Percentiles rank a stretch among this genome's conserved stretches.
phyloP scores from a whole-genome alignment of 2,329 filamentous ascomycete species.

The Shiraia bambusicola region DNA sequence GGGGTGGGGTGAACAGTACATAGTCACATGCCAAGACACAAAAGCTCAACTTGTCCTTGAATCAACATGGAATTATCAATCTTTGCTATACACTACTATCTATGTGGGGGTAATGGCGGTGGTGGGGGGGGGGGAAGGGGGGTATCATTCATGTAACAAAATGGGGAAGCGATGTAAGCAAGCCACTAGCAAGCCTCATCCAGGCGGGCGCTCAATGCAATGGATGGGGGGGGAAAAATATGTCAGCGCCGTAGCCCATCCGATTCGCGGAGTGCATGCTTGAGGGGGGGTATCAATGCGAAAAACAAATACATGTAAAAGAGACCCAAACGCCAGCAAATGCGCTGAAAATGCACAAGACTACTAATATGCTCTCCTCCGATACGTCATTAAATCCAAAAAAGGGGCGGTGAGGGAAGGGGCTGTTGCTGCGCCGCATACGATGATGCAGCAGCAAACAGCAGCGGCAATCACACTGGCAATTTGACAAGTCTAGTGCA shows the following conservation, averaged over 20 bases:
- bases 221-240: conserved; percentile 14
- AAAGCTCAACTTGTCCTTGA: too few species aligned
- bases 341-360: conserved; percentile 7
- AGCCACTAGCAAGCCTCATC: conserved; percentile 27
- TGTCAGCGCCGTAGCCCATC: conserved; percentile 24
- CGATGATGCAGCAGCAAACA: conserved; percentile 1
- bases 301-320: conserved; percentile 16
- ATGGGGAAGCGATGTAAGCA: conserved; percentile 24
- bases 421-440: conserved; percentile 1
- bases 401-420: background rate
- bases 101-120: too few species aligned
- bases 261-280: conserved; percentile 14
- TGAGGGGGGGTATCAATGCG: conserved; percentile 25
- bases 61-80: too few species aligned
- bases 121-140: conserved; percentile 36
- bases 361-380: too few species aligned
- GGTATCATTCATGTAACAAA: conserved; percentile 25
- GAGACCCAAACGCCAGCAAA: conserved; percentile 17
- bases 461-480: too few species aligned
- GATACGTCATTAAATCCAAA: too few species aligned
- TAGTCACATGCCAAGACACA: too few species aligned
- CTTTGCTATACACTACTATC: conserved; percentile 11
- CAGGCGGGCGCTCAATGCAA: conserved; percentile 19
- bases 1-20: too few species aligned
- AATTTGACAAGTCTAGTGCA: too few species aligned